A percentile compares a stretch with the other conserved stretches of the same genome.
Conservation (phyloP, 1,284 basidiomycete genomes). For the Puccinia coronata region DNA sequence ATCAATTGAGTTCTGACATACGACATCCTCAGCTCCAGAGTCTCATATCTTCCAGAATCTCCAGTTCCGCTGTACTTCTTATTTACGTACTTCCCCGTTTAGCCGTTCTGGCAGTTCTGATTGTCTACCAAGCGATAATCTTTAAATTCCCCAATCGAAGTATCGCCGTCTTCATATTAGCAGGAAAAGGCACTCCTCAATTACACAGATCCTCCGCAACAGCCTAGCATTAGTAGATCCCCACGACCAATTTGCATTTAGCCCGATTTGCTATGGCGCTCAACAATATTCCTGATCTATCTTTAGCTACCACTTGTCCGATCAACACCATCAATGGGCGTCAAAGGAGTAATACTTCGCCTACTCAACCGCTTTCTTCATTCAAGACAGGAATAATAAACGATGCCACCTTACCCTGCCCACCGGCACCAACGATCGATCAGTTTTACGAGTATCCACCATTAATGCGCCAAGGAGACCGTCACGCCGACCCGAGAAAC, state of each 20-base stretch:
- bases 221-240: not conserved
- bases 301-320: not conserved
- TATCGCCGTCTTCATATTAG: not conserved
- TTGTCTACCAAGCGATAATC: slow-evolving; percentile 1
- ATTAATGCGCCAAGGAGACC: not conserved
- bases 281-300: slow-evolving; percentile 12
- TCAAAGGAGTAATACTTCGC: slow-evolving; percentile 12
- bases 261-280: slow-evolving; percentile 1
- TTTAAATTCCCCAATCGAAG: not conserved
- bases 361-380: not conserved
- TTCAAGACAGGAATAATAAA: not conserved
- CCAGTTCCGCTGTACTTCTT: not conserved
- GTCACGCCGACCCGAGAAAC: not conserved
- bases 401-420: not conserved
- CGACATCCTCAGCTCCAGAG: slow-evolving; percentile 15
- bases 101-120: not conserved
- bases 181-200: not conserved
- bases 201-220: not conserved
- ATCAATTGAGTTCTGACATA: slow-evolving; percentile 20
- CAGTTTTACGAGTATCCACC: not conserved
- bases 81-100: not conserved
- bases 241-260: not conserved
- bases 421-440: not conserved
- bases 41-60: slow-evolving; percentile 16
- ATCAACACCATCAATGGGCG: slow-evolving; percentile 17